These are phyloP conservation scores for Skeletonema tropicum DNA, from an alignment of 108 stramenopile genomes.

Conservation along the genomic window DNA sequence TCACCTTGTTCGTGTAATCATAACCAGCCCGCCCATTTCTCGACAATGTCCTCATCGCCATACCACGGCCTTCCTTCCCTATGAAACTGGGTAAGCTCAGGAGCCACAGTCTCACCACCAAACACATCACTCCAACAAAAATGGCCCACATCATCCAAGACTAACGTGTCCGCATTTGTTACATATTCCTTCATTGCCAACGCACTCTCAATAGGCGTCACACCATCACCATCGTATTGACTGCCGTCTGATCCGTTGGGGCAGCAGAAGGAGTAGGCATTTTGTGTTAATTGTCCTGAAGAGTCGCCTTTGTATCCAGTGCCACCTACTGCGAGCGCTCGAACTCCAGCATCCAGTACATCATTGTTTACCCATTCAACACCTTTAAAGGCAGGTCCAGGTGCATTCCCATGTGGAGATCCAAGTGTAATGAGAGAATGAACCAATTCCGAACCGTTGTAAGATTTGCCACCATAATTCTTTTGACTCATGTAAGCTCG, in stretches of 20 bases:
- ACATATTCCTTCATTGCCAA: slow-evolving; percentile 53
- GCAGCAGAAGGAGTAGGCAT: slow-evolving; percentile 70
- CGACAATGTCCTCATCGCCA: slow-evolving; percentile 62
- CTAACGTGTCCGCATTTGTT: slow-evolving; percentile 46
- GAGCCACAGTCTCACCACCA: slow-evolving; percentile 61
- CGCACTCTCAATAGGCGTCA: slow-evolving; percentile 63
- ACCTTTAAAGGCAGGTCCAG: slow-evolving; percentile 72
- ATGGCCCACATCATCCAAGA: slow-evolving; percentile 53
- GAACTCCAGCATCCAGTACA: slow-evolving; percentile 36
- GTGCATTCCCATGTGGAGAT: slow-evolving; percentile 65
- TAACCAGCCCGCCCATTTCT: slow-evolving; percentile 62
- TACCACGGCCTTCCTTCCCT: slow-evolving; percentile 66
- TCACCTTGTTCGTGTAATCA: slow-evolving; percentile 8
- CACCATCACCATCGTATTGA: slow-evolving; percentile 72
- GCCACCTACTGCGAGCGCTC: slow-evolving; percentile 64
- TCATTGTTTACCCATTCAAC: slow-evolving; percentile 68
- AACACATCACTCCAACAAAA: slow-evolving; percentile 72
- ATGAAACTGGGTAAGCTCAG: slow-evolving; percentile 57
- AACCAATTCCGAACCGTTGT: slow-evolving; percentile 54
- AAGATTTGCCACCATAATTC: slow-evolving; percentile 68
- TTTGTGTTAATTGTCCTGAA: slow-evolving; percentile 61
- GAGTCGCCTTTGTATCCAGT: slow-evolving; percentile 64
- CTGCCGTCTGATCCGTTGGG: slow-evolving; percentile 59
- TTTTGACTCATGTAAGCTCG: slow-evolving; percentile 61
- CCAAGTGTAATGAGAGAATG: slow-evolving; percentile 73